phyloP scores from a whole-genome alignment of 2,329 filamentous ascomycete species.

The Lasiodiplodia hormozganensis region DNA sequence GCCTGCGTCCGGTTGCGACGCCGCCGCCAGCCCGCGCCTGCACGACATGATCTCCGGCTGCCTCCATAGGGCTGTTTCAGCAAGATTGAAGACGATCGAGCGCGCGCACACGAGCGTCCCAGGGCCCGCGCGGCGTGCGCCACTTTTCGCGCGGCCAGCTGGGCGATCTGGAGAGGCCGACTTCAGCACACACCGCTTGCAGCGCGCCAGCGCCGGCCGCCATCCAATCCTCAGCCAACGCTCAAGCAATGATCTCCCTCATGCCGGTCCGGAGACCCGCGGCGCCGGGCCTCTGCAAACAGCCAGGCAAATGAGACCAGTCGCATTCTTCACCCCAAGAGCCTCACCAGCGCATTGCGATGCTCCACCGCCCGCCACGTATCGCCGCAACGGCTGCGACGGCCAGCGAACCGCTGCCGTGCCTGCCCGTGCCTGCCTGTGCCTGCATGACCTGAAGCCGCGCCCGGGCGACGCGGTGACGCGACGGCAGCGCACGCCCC shows the following conservation, averaged over 20 bases:
- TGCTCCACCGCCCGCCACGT: conserved; percentile 23
- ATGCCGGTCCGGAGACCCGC: conserved; percentile 27
- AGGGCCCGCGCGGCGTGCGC: conserved; percentile 21
- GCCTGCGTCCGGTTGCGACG: conserved; percentile 23
- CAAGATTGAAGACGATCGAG: conserved; percentile 29
- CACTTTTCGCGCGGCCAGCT: conserved; percentile 26
- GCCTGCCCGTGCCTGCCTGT: conserved; percentile 4
- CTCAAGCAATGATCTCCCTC: conserved; percentile 27
- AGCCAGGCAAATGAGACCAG: conserved; percentile 22
- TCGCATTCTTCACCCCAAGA: conserved; percentile 26
- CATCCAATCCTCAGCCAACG: conserved; percentile 12
- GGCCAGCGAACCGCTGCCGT: conserved; percentile 13
- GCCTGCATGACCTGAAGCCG: conserved; percentile 9
- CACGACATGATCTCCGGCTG: conserved; percentile 28
- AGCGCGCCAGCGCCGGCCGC: conserved; percentile 17
- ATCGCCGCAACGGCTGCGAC: conserved; percentile 23
- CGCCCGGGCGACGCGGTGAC: conserved; percentile 14
- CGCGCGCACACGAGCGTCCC: conserved; percentile 23
- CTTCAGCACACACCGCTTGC: conserved; percentile 28
- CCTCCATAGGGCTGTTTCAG: conserved; percentile 30
- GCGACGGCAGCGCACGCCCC: conserved; percentile 26
- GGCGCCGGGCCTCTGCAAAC: conserved; percentile 27
- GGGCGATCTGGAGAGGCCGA: conserved; percentile 28
- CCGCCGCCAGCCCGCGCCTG: conserved; percentile 24
- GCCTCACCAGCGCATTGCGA: conserved; percentile 24